A percentile compares a stretch with the other conserved stretches of the same genome.
Conservation (phyloP, 1,139 yeast genomes). For the Protomyces macrosporus region DNA sequence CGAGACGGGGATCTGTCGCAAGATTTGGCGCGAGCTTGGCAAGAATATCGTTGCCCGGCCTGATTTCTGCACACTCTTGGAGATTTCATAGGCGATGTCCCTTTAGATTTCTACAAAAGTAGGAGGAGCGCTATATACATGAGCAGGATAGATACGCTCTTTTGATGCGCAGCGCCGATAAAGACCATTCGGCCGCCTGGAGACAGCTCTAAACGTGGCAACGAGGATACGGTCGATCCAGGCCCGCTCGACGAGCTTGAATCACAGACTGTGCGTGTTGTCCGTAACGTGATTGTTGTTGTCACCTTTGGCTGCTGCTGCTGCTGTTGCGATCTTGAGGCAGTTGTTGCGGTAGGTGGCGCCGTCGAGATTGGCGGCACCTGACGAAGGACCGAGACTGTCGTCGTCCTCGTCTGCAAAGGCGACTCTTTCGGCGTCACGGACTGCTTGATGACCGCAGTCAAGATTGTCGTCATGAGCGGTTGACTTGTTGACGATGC, state of each 20-base stretch:
- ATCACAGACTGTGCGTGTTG: neutral
- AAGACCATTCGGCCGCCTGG: neutral
- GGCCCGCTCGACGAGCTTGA: neutral
- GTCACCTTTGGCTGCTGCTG: too few relatives aligned
- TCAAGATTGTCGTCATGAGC: too few relatives aligned
- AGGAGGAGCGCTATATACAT: too few relatives aligned
- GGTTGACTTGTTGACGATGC: too few relatives aligned
- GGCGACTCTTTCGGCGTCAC: too few relatives aligned
- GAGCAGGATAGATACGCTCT: neutral
- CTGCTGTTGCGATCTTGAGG: too few relatives aligned
- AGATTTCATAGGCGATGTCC: neutral
- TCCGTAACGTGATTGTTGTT: neutral
- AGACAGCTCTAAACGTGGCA: neutral
- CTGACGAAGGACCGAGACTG: too few relatives aligned
- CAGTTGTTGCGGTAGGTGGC: too few relatives aligned
- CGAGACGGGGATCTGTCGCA: neutral
- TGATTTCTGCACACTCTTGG: neutral
- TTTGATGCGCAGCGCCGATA: neutral
- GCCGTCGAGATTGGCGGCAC: too few relatives aligned
- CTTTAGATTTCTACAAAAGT: too few relatives aligned
- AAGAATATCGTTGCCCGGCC: neutral
- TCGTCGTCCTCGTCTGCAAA: too few relatives aligned
- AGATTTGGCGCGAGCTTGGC: neutral
- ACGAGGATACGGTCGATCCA: neutral
- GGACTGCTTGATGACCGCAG: too few relatives aligned